Evolutionary conservation across 306 rosid species (phyloP), one percentile per base, ranked within the genome.

Genomic region (Cicer arietinum): DNA sequence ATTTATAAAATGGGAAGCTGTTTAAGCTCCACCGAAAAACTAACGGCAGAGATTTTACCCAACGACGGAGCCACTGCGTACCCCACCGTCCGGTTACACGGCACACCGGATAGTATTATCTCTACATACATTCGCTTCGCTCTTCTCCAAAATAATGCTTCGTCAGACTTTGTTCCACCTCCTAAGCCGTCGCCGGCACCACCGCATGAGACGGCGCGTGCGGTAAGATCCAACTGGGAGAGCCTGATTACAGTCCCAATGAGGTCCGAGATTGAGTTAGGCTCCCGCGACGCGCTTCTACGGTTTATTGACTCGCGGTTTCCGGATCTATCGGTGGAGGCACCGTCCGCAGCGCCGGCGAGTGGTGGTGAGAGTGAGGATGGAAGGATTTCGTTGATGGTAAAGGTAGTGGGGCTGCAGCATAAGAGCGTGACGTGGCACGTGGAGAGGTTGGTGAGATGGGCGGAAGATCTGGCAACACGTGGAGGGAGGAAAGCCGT

Each of bases 401-500:
- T 79, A 90, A 83, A 82, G 42, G 63, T 79, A 53, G 81, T 89
- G 67, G 59, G 80, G 84, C 30, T 91, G 84, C 97, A 91, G 75
- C 97, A 91, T 16, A 81, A 75, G 85, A 89, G 94, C 78, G 65
- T 91, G 76, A 43, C 72, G 75, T 88, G 94, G 92, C 97, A 91
- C 51, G 68, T 84, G 86, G 88, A 83, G 86, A 89, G 94, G 80
- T 10, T 86, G 76, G 78, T 84, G 89, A 84, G 89, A 65, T 91
- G 97, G 97, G 81, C 71, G 42, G 91, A 79, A 76, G 97, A 91
- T 76, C 82, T 89, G 78, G 83, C 71, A 71, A 66, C 82, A 44
- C 94, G 92, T 78, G 88, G 94, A 18, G 93, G 93, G 54, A 85
- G 35, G 75, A 84, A 59, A 67, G 82, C 86, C 22, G 78, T 81